Base-by-base conservation (phyloP, 257 asterid species). In the Penstemon newberryi region DNA sequence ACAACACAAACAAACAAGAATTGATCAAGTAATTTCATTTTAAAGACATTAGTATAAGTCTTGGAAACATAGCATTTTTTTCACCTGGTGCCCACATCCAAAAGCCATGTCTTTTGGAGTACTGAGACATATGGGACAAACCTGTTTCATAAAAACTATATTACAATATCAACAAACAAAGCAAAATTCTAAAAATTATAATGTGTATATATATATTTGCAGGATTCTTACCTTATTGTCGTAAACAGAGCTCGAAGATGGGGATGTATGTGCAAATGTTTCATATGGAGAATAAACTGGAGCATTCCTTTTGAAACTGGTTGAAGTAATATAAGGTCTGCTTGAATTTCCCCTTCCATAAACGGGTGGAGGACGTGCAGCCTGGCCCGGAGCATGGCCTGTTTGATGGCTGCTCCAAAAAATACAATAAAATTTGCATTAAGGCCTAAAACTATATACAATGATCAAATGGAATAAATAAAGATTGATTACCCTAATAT, bases 11-110 rank as follows among this genome's bases (percentile, higher is more conserved):
- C 49, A 55, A 54, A 15, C 15, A 38, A 52, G 56, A 36, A 56
- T 39, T 9, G 7, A 56, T 74, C 36, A 37, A 58, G 19, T 65
- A 41, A 11, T 12, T 42, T 9, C 18, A 36, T 50, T 40, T 12
- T 8, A 44, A 54, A 57, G 39, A 43, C 0, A 63, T n/a, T n/a
- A 39, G 3, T 36, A 42, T 38, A 4, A 15, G 18, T 15, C 18
- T 15, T 15, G 18, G 18, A 15, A 15, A n/a, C 8, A 39, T 36
- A 12, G 11, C n/a, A 18, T 10, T 8, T 8, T 0, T 18, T 46
- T 69, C 74, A 86, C 92, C 92, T 86, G 89, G 70, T 86, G 92
- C 12, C 92, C 92, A 54, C 87, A 86, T 43, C 86, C 86, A 68
- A 84, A 84, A 47, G 85, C 93, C 90, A 84, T 77, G 82, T 82